Conservation (phyloP, 164 flowering plant genomes). For the Tetrastigma voinierianum region DNA sequence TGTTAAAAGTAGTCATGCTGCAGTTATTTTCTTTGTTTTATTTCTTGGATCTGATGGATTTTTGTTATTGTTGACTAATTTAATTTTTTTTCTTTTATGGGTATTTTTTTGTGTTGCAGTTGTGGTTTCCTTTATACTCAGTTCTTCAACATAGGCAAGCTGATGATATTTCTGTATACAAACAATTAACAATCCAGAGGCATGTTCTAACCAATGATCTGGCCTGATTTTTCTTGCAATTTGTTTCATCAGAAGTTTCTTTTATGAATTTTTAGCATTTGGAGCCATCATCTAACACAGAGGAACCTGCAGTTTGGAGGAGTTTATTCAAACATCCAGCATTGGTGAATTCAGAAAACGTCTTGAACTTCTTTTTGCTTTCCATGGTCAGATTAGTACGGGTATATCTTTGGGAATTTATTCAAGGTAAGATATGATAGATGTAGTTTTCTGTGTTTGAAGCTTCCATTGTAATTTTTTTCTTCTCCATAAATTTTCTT, state of each 20-base stretch:
- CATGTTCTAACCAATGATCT: conserved; percentile 20
- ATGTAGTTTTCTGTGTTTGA: not conserved
- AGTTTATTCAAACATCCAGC: conserved; percentile 75
- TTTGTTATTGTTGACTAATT: not conserved
- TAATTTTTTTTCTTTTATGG: not conserved
- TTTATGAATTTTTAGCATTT: not conserved
- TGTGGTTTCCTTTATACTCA: conserved; percentile 90
- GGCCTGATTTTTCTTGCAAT: not conserved
- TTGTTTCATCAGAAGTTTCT: not conserved
- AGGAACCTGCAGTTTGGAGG: conserved; percentile 69
- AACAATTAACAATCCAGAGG: conserved; percentile 56
- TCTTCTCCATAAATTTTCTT: not conserved
- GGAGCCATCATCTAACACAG: conserved; percentile 6
- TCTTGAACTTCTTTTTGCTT: conserved; percentile 77
- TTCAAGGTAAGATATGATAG: conserved; percentile 38
- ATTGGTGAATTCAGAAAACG: conserved; percentile 88
- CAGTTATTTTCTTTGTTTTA: not conserved
- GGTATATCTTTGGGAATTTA: conserved; percentile 41
- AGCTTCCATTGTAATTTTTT: not conserved
- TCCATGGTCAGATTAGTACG: conserved; percentile 64
- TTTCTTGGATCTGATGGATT: not conserved
- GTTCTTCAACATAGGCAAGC: conserved; percentile 48
- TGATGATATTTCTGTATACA: conserved; percentile 34
- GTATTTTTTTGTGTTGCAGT: conserved; percentile 39
- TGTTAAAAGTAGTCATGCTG: not conserved